Conservation (phyloP, 2,329 filamentous ascomycete species). For the Chrysoporthe deuterocubensis region DNA sequence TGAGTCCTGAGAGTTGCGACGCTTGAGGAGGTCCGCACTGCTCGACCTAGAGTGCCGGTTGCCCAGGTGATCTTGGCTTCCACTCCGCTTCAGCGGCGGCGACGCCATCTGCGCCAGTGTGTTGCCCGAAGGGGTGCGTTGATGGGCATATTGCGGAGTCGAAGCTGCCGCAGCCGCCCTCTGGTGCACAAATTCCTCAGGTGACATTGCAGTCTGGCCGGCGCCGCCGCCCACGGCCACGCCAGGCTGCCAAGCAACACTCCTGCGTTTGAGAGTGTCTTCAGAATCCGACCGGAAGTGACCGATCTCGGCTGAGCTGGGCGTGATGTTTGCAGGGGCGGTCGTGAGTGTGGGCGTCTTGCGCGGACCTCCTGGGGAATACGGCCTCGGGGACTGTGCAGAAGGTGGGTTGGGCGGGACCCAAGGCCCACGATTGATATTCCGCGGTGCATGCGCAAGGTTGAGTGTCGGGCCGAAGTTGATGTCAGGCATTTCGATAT, state of each 20-base stretch:
- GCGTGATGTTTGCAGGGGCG: slow-evolving; percentile 27
- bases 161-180: slow-evolving; percentile 64
- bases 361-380: slow-evolving; percentile 38
- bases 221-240: slow-evolving; percentile 55
- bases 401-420: slow-evolving; percentile 32
- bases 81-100: slow-evolving; percentile 46
- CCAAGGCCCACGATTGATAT: slow-evolving; percentile 21
- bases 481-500: slow-evolving; percentile 68
- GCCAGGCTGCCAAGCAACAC: slow-evolving; percentile 79
- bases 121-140: slow-evolving; percentile 60
- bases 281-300: slow-evolving; percentile 54
- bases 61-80: slow-evolving; percentile 46
- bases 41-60: slow-evolving; percentile 48
- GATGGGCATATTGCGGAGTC: slow-evolving; percentile 60
- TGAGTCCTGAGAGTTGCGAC: slow-evolving; percentile 64
- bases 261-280: slow-evolving; percentile 61
- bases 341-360: slow-evolving; percentile 28
- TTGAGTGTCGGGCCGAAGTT: slow-evolving; percentile 87
- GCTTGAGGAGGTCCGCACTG: slow-evolving; percentile 52
- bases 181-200: slow-evolving; percentile 85
- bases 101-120: slow-evolving; percentile 47
- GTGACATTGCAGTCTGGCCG: slow-evolving; percentile 59
- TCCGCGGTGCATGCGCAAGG: slow-evolving; percentile 25
- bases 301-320: slow-evolving; percentile 34
- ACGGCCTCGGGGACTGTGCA: slow-evolving; percentile 35